Conservation (phyloP, 495 filamentous ascomycete species). For the Trichoderma gamsii region DNA sequence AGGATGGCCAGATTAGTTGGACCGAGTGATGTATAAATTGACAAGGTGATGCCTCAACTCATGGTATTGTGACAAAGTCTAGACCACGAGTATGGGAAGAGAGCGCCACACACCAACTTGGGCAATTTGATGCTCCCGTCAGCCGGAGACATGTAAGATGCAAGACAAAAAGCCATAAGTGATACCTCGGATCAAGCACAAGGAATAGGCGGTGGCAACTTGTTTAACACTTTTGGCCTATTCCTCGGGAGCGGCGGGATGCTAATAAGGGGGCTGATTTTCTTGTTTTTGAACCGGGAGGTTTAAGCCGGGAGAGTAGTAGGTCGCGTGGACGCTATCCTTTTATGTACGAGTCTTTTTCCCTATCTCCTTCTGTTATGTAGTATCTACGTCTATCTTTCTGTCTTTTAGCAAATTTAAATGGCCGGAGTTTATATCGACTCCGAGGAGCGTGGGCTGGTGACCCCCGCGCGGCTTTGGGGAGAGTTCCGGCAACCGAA, state of each 20-base stretch:
- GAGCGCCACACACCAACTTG: background rate
- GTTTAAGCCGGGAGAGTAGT: background rate
- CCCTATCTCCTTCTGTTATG: too few species aligned
- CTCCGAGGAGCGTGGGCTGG: slow-evolving; percentile 1
- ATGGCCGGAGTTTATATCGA: slow-evolving; percentile 8
- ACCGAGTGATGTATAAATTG: background rate
- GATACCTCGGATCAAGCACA: background rate
- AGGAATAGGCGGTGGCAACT: background rate
- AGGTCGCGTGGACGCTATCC: background rate
- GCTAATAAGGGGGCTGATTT: background rate
- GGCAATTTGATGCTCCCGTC: background rate
- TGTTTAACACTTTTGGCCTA: background rate
- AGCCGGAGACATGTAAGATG: background rate
- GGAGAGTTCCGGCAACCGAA: background rate
- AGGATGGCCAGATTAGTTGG: background rate
- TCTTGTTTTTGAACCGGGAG: background rate
- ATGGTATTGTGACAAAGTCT: background rate
- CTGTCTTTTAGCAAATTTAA: background rate
- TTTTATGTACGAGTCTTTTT: background rate
- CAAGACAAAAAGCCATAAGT: background rate
- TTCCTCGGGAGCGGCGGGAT: slow-evolving; percentile 6
- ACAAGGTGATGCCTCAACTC: background rate
- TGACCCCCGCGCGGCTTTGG: background rate
- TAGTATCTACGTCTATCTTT: background rate
- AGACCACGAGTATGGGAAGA: background rate